Percentiles rank a stretch among this genome's conserved stretches.
Evolutionary conservation across 2,329 filamentous ascomycete species (phyloP).

Genomic region (Alternaria metachromatica): DNA sequence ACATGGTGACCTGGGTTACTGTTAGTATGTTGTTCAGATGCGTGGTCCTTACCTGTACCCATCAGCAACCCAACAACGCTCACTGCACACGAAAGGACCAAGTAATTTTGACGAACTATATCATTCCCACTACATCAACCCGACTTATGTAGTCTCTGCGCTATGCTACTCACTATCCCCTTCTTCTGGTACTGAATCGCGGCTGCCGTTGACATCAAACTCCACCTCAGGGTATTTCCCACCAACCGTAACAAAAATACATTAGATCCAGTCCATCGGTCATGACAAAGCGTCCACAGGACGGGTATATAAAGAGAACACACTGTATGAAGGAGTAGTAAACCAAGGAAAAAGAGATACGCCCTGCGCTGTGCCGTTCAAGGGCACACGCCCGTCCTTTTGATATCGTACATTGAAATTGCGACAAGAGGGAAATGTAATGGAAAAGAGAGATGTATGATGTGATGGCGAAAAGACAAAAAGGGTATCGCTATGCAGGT

Average conservation of each 20-base stretch:
- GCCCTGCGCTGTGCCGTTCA: conserved; percentile 1
- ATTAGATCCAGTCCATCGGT: conserved; percentile 41
- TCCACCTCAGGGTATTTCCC: conserved; percentile 22
- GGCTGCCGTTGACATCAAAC: conserved; percentile 5
- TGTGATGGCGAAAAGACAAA: conserved; percentile 5
- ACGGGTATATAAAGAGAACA: conserved; percentile 24
- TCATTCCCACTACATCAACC: background rate
- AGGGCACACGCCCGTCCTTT: conserved; percentile 1
- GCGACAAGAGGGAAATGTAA: background rate
- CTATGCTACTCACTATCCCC: conserved; percentile 5
- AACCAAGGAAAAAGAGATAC: background rate
- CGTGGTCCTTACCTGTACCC: background rate
- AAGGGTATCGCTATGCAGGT: conserved; percentile 26
- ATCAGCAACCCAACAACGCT: background rate
- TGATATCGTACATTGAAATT: conserved; percentile 17
- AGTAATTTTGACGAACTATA: background rate
- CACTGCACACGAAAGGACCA: background rate
- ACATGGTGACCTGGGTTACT: background rate
- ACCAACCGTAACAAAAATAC: conserved; percentile 17
- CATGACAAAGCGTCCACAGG: conserved; percentile 28
- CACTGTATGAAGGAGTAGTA: conserved; percentile 8
- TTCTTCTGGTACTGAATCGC: conserved; percentile 5
- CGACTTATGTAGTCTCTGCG: background rate
- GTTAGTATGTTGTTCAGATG: background rate
- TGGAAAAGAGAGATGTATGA: background rate